A percentile compares a stretch with the other conserved stretches of the same genome.
Conservation (phyloP, 2,329 filamentous ascomycete species). For the Ilyonectria mors-panacis region DNA sequence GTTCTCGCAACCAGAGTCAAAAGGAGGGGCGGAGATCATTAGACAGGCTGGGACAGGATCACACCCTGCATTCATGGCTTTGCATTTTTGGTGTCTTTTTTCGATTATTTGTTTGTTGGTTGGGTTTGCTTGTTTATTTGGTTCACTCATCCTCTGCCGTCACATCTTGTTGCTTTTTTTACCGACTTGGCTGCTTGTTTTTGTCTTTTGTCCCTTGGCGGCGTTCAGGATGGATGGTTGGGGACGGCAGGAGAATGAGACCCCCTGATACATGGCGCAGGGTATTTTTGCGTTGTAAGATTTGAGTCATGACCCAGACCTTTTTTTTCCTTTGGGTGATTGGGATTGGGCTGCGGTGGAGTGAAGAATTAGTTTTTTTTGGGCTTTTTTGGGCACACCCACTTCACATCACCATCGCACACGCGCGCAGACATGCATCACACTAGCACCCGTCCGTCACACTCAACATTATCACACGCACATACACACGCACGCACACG, state of each 20-base stretch:
- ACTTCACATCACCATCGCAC: constrained; percentile 30
- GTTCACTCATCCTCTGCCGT: constrained; percentile 15
- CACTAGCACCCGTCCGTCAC: constrained; percentile 26
- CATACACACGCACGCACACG: constrained; percentile 26
- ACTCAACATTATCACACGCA: constrained; percentile 29
- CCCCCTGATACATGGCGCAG: constrained; percentile 36
- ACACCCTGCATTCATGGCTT: constrained; percentile 26
- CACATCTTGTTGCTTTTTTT: constrained; percentile 27
- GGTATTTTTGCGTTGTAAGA: constrained; percentile 37
- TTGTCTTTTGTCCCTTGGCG: constrained; percentile 23
- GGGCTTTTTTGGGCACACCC: constrained; percentile 29
- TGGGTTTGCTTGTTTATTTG: constrained; percentile 11
- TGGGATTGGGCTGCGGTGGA: constrained; percentile 29
- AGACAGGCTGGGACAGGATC: constrained; percentile 28
- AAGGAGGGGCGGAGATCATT: constrained; percentile 24
- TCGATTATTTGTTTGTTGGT: constrained; percentile 24
- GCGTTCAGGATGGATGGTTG: constrained; percentile 37
- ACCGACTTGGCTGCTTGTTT: constrained; percentile 9
- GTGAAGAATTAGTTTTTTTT: constrained; percentile 25
- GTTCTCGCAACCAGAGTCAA: constrained; percentile 23
- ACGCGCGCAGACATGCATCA: constrained; percentile 24
- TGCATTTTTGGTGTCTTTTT: constrained; percentile 24
- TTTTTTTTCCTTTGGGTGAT: constrained; percentile 24
- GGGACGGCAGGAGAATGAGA: constrained; percentile 32
- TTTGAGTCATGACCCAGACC: constrained; percentile 31